Base-by-base conservation (phyloP, 179 eudicot species). In the Patellifolia procumbens region DNA sequence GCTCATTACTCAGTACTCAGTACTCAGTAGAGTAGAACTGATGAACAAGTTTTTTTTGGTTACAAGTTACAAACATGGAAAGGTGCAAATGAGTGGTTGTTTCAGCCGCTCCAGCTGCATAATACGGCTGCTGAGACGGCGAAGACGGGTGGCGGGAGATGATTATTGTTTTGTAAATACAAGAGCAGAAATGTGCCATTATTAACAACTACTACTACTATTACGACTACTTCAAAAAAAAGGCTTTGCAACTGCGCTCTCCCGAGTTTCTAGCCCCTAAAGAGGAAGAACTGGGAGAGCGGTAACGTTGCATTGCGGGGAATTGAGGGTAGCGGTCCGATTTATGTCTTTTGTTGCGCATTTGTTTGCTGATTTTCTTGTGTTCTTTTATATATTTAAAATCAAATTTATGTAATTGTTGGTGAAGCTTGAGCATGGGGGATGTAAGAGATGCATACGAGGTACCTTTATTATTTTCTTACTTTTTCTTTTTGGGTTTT, bases 311-410 rank as follows among this genome's bases (percentile, higher is more conserved):
- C 91, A 88, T 88, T 64, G 91, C 87, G 97, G 97, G 97, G 92
- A 89, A 89, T 88, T 87, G 93, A 87, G 89, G 92, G 93, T 86
- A 88, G 85, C 97, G 97, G 97, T 89, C 97, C 96, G 96, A 91
- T 66, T 74, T 64, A 53, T 76, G 52, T 35, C 16, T 76, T 60
- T 72, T 12, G 3, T 12, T 43, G 49, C 32, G n/a, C n/a, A n/a
- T n/a, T n/a, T n/a, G n/a, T n/a, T 65, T 42, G 17, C 46, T 65
- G 1, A 5, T 51, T 16, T 4, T 51, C 29, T 45, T 58, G 1
- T 26, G 2, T 45, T 4, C 45, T 68, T 28, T 45, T 5, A 16
- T 0, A 43, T 20, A 42, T 8, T 11, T 10, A 3, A 22, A 43
- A 7, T 1, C 19, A 13, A 16, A 68, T 22, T 63, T 35, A 63